Base-by-base conservation (phyloP, 257 asterid species). In the Scutellaria baicalensis region DNA sequence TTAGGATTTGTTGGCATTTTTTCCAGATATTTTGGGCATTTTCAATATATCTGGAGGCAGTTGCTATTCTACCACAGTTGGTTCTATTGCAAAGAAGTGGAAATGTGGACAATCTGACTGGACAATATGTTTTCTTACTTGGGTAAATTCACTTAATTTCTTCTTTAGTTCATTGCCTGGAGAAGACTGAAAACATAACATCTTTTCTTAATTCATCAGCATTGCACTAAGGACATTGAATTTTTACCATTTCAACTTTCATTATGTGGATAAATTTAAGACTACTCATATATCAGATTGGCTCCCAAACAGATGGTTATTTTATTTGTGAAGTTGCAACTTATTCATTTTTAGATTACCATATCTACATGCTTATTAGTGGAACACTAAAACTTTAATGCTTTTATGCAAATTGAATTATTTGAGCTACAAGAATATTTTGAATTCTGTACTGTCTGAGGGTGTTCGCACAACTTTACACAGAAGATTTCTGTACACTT, bases 41-140 rank as follows among this genome's bases (percentile, higher is more conserved):
- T 72, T 89, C 96, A 61, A 83, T 89, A 71, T 89, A 89, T 80
- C 77, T 89, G 87, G 96, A 78, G 71, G 82, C 82, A 10, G 82
- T 78, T 57, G 76, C 82, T 21, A 93, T 93, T 71, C 82, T 93
- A 71, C 98, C 98, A 21, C 98, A 90, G 83, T 80, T 93, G 86
- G 93, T 93, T 58, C 83, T 93, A 68, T 78, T 93, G 89, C 98
- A 93, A 84, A 88, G 98, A 84, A 87, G 98, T 83, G 97, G 98
- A 78, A 93, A 93, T 62, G 96, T 93, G 78, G 98, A 93, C 84
- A 93, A 93, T 66, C 86, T 93, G 77, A 75, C 97, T 35, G 98
- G 97, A 77, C 95, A 93, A 90, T 93, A 93, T 72, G 90, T 93
- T 69, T 66, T 90, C 85, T 87, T 93, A 66, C 97, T 93, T 16